phyloP scores from a whole-genome alignment of 2,329 filamentous ascomycete species.

The Calonectria pseudoturangicola region DNA sequence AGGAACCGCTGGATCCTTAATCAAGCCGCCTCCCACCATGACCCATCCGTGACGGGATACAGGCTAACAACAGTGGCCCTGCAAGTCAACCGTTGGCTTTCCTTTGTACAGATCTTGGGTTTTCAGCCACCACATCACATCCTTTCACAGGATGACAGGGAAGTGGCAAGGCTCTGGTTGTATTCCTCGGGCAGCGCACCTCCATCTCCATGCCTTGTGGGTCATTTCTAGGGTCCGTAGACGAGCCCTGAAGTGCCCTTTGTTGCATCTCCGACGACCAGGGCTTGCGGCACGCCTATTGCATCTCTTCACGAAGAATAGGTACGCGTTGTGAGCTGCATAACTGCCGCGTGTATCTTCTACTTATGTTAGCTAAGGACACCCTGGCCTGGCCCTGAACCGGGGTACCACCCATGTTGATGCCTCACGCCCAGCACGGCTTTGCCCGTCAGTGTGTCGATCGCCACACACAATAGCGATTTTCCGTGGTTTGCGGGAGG shows the following conservation, averaged over 20 bases:
- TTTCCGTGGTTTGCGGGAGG: slow-evolving; percentile 34
- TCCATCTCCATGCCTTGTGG: slow-evolving; percentile 19
- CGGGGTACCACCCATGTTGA: slow-evolving; percentile 17
- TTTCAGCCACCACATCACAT: slow-evolving; percentile 19
- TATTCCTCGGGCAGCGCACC: slow-evolving; percentile 1
- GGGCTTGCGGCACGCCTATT: slow-evolving; percentile 2
- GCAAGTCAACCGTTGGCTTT: slow-evolving; percentile 14
- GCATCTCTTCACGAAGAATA: slow-evolving; percentile 1
- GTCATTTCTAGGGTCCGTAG: slow-evolving; percentile 15
- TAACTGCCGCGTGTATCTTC: slow-evolving; percentile 16
- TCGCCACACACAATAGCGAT: slow-evolving; percentile 35
- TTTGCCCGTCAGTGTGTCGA: slow-evolving; percentile 34
- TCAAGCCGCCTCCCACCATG: neutral
- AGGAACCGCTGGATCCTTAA: slow-evolving; percentile 8
- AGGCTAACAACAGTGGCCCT: slow-evolving; percentile 14
- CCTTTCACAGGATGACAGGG: neutral
- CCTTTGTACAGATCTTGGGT: slow-evolving; percentile 5
- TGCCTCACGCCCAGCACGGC: slow-evolving; percentile 33
- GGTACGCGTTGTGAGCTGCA: slow-evolving; percentile 3
- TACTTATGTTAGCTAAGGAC: neutral
- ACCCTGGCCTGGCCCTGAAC: slow-evolving; percentile 6
- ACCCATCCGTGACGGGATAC: slow-evolving; percentile 2
- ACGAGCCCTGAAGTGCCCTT: slow-evolving; percentile 18
- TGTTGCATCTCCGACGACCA: slow-evolving; percentile 15
- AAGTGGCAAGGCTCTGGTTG: slow-evolving; percentile 23